These are phyloP conservation scores for Mucor plumbeus DNA, from an alignment of 371 early-diverging fungal species.

Conservation along the genomic window DNA sequence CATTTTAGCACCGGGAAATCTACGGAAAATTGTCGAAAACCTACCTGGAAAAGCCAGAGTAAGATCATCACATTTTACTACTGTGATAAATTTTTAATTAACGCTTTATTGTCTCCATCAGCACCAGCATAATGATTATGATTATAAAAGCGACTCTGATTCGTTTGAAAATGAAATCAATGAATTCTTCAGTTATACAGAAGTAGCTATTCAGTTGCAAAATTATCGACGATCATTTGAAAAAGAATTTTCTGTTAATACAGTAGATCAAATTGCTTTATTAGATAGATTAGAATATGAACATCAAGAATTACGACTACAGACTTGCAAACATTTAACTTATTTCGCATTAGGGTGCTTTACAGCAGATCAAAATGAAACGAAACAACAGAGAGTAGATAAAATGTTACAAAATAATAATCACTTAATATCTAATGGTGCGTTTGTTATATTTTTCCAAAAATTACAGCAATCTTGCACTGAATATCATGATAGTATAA, in stretches of 20 bases:
- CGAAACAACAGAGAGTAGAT: neutral
- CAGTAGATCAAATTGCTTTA: neutral
- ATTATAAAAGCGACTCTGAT: slow-evolving; percentile 67
- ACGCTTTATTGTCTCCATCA: slow-evolving; percentile 17
- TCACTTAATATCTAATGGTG: slow-evolving; percentile 47
- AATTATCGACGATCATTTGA: slow-evolving; percentile 49
- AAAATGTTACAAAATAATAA: slow-evolving; percentile 41
- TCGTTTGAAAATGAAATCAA: slow-evolving; percentile 67
- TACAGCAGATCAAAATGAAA: slow-evolving; percentile 3
- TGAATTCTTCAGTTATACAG: slow-evolving; percentile 76
- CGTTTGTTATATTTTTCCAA: slow-evolving; percentile 48
- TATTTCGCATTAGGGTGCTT: slow-evolving; percentile 9
- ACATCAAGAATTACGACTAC: neutral
- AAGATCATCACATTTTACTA: neutral
- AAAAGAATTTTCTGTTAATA: slow-evolving; percentile 10
- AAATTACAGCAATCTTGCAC: slow-evolving; percentile 41
- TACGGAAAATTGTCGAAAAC: slow-evolving; percentile 41
- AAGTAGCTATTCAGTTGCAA: slow-evolving; percentile 56
- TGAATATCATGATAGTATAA: neutral
- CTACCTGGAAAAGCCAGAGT: slow-evolving; percentile 42
- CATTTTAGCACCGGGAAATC: slow-evolving; percentile 37
- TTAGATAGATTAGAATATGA: slow-evolving; percentile 1
- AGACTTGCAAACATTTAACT: neutral
- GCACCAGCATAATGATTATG: slow-evolving; percentile 62
- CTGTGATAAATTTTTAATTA: too few relatives aligned